Percentiles rank a stretch among this genome's conserved stretches.
phyloP scores from a whole-genome alignment of 1,139 yeast species.

The Yamadazyma conglobata region DNA sequence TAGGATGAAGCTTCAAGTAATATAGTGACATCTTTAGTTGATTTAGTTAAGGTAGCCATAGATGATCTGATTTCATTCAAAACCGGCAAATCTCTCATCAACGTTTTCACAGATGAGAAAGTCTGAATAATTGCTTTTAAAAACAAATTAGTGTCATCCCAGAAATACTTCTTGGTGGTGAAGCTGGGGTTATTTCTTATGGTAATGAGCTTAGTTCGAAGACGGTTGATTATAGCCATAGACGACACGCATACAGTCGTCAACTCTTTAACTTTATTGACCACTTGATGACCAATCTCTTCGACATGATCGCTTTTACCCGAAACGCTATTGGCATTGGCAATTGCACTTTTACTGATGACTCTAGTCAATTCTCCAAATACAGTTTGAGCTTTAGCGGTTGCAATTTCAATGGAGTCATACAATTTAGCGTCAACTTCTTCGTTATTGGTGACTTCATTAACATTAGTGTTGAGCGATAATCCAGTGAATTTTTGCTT shows the following conservation, averaged over 20 bases:
- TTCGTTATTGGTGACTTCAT: conserved; percentile 21
- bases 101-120: conserved; percentile 74
- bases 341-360: conserved; percentile 65
- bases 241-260: conserved; percentile 77
- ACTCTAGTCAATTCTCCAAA: conserved; percentile 76
- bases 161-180: conserved; percentile 63
- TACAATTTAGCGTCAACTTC: conserved; percentile 77
- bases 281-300: conserved; percentile 34
- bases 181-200: conserved; percentile 49
- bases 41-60: conserved; percentile 76
- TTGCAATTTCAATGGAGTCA: conserved; percentile 69
- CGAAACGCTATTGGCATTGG: conserved; percentile 18
- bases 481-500: conserved; percentile 16
- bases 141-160: conserved; percentile 85
- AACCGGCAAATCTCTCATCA: conserved; percentile 78
- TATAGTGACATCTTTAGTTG: conserved; percentile 87
- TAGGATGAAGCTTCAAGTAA: conserved; percentile 58
- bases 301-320: conserved; percentile 2
- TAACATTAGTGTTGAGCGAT: conserved; percentile 21
- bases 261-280: conserved; percentile 70
- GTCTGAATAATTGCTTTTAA: conserved; percentile 81
- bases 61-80: conserved; percentile 78
- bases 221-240: conserved; percentile 71
- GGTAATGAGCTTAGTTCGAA: conserved; percentile 54
- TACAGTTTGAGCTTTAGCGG: conserved; percentile 75